Conservation (phyloP, 1,284 basidiomycete genomes). For the Pascua guehoae region DNA sequence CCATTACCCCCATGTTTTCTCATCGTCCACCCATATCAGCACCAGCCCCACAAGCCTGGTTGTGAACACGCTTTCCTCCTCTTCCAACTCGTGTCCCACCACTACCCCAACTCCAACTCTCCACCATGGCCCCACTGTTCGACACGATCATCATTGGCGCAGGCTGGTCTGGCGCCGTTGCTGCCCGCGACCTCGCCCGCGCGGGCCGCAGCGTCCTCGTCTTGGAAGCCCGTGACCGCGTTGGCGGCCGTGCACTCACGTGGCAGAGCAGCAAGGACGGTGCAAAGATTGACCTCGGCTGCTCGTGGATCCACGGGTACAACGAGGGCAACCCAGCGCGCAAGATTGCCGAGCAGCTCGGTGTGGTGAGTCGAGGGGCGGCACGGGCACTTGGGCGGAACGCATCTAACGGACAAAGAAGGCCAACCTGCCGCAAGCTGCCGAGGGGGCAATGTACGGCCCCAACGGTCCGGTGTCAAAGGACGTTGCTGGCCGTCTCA, state of each 20-base stretch:
- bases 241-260: conserved; percentile 53
- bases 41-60: too few species aligned
- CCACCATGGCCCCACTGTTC: conserved; percentile 15
- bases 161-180: conserved; percentile 53
- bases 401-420: conserved; percentile 1
- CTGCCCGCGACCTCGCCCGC: conserved; percentile 48
- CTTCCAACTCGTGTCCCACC: background rate
- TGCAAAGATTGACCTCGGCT: conserved; percentile 51
- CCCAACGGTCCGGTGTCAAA: conserved; percentile 33
- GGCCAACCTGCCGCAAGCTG: conserved; percentile 41
- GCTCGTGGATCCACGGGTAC: conserved; percentile 55
- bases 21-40: background rate
- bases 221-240: conserved; percentile 53
- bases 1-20: background rate
- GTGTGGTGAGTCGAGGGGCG: conserved; percentile 33
- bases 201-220: conserved; percentile 50
- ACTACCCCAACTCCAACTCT: background rate
- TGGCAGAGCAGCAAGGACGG: conserved; percentile 32
- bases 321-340: conserved; percentile 52
- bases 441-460: conserved; percentile 38
- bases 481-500: conserved; percentile 21
- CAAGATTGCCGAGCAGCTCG: conserved; percentile 46
- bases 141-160: conserved; percentile 54
- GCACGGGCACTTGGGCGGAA: background rate
- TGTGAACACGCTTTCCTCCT: too few species aligned